phyloP scores from a whole-genome alignment of 2,329 filamentous ascomycete genomes.

The Talaromyces islandicus region DNA sequence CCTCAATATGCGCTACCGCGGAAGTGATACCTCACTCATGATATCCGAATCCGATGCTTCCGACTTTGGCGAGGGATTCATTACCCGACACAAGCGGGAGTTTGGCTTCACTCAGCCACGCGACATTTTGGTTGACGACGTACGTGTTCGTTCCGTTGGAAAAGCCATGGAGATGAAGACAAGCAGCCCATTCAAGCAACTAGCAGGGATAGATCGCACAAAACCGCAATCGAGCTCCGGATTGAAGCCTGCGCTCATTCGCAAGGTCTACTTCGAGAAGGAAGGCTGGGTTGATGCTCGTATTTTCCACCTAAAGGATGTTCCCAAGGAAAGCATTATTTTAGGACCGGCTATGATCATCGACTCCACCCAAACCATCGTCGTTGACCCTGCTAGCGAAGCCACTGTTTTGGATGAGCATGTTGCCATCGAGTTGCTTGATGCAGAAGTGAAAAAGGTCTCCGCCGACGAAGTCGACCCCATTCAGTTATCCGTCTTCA shows the following conservation, averaged over 20 bases:
- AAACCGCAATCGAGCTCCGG: not conserved
- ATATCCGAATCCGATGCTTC: constrained; percentile 30
- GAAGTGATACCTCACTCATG: constrained; percentile 40
- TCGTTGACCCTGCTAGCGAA: constrained; percentile 71
- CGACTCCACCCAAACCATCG: constrained; percentile 71
- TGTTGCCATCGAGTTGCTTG: constrained; percentile 73
- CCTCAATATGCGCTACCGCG: constrained; percentile 41
- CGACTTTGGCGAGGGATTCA: constrained; percentile 34
- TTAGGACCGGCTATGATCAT: constrained; percentile 52
- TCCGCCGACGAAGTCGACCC: constrained; percentile 37
- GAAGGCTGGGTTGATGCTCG: constrained; percentile 20
- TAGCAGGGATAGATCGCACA: constrained; percentile 14
- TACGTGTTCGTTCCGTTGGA: constrained; percentile 29
- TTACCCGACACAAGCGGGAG: constrained; percentile 33
- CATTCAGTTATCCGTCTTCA: constrained; percentile 50
- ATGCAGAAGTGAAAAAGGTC: constrained; percentile 44
- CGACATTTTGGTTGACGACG: constrained; percentile 35
- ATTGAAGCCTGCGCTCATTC: constrained; percentile 15
- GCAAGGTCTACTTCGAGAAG: constrained; percentile 23
- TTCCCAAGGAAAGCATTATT: constrained; percentile 18
- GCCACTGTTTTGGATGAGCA: constrained; percentile 79
- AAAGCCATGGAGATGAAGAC: constrained; percentile 10
- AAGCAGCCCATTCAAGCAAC: constrained; percentile 13
- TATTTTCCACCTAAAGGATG: constrained; percentile 21
- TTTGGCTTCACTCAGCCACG: constrained; percentile 36